phyloP scores from a whole-genome alignment of 139 green algal genomes.

The Limnomonas spitsbergensis region DNA sequence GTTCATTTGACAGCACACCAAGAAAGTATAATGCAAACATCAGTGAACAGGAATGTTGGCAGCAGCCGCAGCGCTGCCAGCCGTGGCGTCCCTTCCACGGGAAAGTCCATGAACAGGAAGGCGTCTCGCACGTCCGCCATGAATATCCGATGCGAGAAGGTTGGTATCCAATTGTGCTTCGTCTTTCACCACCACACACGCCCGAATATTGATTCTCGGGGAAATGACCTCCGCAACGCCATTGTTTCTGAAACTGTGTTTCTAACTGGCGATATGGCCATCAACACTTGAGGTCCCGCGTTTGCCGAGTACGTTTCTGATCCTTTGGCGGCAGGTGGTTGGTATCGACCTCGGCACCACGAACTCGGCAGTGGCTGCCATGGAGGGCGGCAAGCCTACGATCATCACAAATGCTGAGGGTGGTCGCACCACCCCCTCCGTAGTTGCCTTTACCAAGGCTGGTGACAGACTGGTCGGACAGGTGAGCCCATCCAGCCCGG shows the following conservation, averaged over 20 bases:
- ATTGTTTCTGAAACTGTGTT: too few species aligned
- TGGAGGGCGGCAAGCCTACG: conserved; percentile 91
- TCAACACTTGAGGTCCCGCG: too few species aligned
- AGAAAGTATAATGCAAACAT: conserved; percentile 25
- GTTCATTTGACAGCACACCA: too few species aligned
- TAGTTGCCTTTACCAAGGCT: conserved; percentile 93
- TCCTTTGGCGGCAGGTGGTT: conserved; percentile 72
- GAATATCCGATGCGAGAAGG: conserved; percentile 26
- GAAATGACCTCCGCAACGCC: too few species aligned
- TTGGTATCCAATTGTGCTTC: too few species aligned
- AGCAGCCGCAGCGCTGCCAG: neutral
- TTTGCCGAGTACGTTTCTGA: too few species aligned
- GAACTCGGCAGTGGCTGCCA: conserved; percentile 92
- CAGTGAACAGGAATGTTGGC: neutral
- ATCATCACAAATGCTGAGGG: conserved; percentile 98
- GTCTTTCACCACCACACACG: too few species aligned
- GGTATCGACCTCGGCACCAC: conserved; percentile 91
- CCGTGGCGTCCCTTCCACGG: neutral
- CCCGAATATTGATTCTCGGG: too few species aligned
- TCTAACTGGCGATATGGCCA: too few species aligned
- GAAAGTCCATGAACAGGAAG: neutral
- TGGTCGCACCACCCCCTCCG: conserved; percentile 92
- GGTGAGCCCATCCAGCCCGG: conserved; percentile 35
- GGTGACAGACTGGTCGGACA: conserved; percentile 94
- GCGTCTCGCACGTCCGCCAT: conserved; percentile 1